phyloP scores from a whole-genome alignment of 2,329 filamentous ascomycete genomes.

The Beauveria rudraprayagi region DNA sequence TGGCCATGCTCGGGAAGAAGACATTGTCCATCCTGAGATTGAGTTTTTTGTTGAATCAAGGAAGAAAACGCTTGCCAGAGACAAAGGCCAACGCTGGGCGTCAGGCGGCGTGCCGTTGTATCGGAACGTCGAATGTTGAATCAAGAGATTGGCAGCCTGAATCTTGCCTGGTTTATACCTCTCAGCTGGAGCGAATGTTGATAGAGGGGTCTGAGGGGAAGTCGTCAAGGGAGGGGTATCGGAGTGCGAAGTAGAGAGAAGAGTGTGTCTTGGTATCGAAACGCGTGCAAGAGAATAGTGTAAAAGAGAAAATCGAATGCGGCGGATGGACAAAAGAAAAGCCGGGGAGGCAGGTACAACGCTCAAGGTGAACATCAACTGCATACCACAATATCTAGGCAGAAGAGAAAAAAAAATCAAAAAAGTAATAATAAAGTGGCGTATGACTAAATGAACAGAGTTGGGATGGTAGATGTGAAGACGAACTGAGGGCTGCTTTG shows the following conservation, averaged over 20 bases:
- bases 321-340: not conserved
- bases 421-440: not conserved
- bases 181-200: no score
- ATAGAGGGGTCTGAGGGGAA: no score
- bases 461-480: not conserved
- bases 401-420: not conserved
- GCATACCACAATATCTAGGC: not conserved
- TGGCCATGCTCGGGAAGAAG: not conserved
- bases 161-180: no score
- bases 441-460: not conserved
- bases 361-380: not conserved
- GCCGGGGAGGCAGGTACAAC: not conserved
- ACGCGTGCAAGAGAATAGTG: not conserved
- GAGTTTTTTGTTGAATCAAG: not conserved
- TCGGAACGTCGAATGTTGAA: no score
- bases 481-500: constrained; percentile 1
- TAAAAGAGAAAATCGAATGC: not conserved
- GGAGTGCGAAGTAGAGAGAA: not conserved
- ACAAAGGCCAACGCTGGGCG: no score
- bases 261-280: not conserved
- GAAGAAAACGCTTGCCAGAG: no score
- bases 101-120: no score
- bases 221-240: not conserved
- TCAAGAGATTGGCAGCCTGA: no score
- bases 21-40: not conserved